Base-by-base conservation (phyloP, 129 eudicot genomes). In the Ambrosia trifida region DNA sequence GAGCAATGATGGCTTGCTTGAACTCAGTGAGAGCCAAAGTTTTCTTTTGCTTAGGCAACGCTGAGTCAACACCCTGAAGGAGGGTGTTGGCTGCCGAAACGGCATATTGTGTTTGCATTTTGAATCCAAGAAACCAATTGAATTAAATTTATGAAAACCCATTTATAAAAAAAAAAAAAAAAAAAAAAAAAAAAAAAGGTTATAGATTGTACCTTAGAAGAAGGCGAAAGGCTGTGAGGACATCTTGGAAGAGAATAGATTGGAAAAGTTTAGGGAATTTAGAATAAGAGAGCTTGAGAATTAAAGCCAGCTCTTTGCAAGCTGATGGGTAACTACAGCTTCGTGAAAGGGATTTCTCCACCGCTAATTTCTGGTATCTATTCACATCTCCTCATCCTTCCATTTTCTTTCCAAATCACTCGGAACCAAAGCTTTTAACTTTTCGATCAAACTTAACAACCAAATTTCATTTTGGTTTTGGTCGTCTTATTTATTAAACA, bases 11-110 rank as follows among this genome's bases (percentile, higher is more conserved):
- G n/a, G n/a, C n/a, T n/a, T n/a, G n/a, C n/a, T n/a, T n/a, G n/a
- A n/a, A 85, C 57, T 85, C 91, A 2, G 78, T 70, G 11, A 69
- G 91, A 11, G 92, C 95, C 75, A 83, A 56, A 13, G 32, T 74
- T 67, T 79, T 81, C 72, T 87, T 93, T 70, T 89, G 98, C 79
- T 87, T 93, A 0, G 96, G 96, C 24, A 93, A 69, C 12, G 70
- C 83, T 41, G 85, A 81, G 62, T 84, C 96, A 4, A 85, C 88
- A 61, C 86, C 79, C 74, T 85, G 95, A 70, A 85, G 70, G 17
- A 93, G 91, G 14, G 72, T 43, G 80, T 85, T 83, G 17, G 96
- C 96, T 66, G 95, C 91, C 20, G 85, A 76, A 76, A 85, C 68
- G 13, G 95, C 91, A 2, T 79, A 67, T 64, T 82, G 84, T 43